These are phyloP conservation scores for Daldinia vernicosa DNA, from an alignment of 495 filamentous ascomycete species.

Conservation along the genomic window DNA sequence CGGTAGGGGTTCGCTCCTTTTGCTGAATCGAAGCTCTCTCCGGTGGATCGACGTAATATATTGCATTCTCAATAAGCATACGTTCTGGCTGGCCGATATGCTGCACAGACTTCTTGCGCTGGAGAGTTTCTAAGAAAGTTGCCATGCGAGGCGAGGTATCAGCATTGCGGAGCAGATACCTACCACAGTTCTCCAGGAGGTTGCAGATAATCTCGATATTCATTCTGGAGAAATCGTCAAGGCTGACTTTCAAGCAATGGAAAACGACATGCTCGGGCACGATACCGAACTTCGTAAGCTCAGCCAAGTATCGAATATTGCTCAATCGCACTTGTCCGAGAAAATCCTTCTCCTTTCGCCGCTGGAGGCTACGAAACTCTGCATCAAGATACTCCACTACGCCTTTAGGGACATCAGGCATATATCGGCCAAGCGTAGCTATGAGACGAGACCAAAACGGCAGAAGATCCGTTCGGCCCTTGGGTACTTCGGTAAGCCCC, in stretches of 20 bases:
- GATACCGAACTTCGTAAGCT: slow-evolving; percentile 97
- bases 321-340: slow-evolving; percentile 90
- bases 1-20: slow-evolving; percentile 92
- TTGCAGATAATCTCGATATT: slow-evolving; percentile 99
- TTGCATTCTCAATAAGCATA: slow-evolving; percentile 98
- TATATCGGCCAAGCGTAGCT: slow-evolving; percentile 91
- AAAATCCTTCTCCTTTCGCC: slow-evolving; percentile 98
- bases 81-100: slow-evolving; percentile 95
- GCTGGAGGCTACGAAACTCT: slow-evolving; percentile 95
- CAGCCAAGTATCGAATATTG: slow-evolving; percentile 96
- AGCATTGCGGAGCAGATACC: slow-evolving; percentile 91
- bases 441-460: slow-evolving; percentile 91
- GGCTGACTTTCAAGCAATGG: slow-evolving; percentile 95
- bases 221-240: slow-evolving; percentile 97
- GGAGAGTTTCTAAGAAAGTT: slow-evolving; percentile 91
- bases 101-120: slow-evolving; percentile 94
- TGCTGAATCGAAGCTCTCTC: slow-evolving; percentile 93
- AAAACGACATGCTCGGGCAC: slow-evolving; percentile 99
- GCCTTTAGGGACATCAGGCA: slow-evolving; percentile 92
- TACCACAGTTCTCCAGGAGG: slow-evolving; percentile 95
- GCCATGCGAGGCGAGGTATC: slow-evolving; percentile 93
- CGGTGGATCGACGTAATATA: slow-evolving; percentile 97
- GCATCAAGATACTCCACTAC: slow-evolving; percentile 93
- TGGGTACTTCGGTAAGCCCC: slow-evolving; percentile 91
- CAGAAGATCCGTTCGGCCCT: slow-evolving; percentile 90